Evolutionary conservation across 2,329 filamentous ascomycete genomes (phyloP), one percentile per base, ranked within the genome.

Genomic region (Alternaria gaisen): DNA sequence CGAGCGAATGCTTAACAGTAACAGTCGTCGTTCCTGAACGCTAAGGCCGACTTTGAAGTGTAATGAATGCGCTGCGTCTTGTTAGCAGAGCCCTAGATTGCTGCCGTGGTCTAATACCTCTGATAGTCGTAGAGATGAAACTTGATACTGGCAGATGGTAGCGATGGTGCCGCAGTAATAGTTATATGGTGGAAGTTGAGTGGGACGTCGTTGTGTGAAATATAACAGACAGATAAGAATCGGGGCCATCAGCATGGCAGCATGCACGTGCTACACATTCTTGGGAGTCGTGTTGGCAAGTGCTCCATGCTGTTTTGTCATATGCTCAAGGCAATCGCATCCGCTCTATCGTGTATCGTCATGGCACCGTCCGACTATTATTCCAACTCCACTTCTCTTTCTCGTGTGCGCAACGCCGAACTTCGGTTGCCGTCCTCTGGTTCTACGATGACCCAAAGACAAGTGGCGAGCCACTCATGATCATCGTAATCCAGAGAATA

Each of bases 401-500:
- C 1, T 24, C 46, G n/a, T 36, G 20, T 9, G 32, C 46, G 32
- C 1, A 11, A 20, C n/a, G 20, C 10, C 32, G n/a, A 24, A 38
- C 14, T 38, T 38, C 9, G 46, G 46, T 50, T 26, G 14, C 32
- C 32, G n/a, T 50, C 22, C 22, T 50, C 20, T 38, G 46, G 46
- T 36, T 38, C 30, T 36, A n/a, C 20, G 20, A 36, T 50, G 46
- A 50, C 32, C 14, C 46, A 50, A n/a, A 38, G 46, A 50, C 46
- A 16, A 16, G 30, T 18, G 36, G 11, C 20, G 20, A 36, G 16
- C 46, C 30, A 18, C 32, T 36, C 32, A 26, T 22, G 46, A n/a
- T 1, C 9, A 14, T 8, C 8, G 12, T 22, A n/a, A 16, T 34
- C 6, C 18, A 48, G 12, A 32, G 2, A 5, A 26, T 50, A 5